Conservation (phyloP, 176 grass and related monocot genomes). For the Bolboschoenus planiculmis region DNA sequence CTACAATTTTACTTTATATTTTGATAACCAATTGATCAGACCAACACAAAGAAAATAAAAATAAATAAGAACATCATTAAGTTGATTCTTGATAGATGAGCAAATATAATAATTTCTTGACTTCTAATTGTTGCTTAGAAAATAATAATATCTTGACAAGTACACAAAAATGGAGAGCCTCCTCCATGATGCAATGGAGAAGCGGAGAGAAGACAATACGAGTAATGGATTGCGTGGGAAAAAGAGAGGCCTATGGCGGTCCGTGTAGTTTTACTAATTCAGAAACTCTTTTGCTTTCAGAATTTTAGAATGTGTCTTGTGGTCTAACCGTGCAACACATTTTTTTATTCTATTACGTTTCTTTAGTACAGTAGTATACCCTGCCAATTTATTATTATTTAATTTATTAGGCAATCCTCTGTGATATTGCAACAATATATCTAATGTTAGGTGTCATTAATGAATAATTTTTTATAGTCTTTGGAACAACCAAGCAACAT, state of each 20-base stretch:
- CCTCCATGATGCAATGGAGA: background rate
- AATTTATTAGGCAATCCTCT: background rate
- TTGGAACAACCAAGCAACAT: background rate
- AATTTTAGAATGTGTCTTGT: background rate
- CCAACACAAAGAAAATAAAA: too few relatives aligned
- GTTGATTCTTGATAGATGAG: background rate
- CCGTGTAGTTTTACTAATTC: background rate
- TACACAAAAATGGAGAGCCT: background rate
- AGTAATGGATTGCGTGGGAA: constrained; percentile 25
- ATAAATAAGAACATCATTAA: background rate
- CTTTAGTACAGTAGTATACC: background rate
- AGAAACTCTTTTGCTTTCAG: background rate
- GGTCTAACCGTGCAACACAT: background rate
- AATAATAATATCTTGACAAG: background rate
- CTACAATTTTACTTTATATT: background rate
- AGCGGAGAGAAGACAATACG: background rate
- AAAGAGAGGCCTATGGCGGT: constrained; percentile 3
- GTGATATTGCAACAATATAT: background rate
- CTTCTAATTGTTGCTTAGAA: background rate
- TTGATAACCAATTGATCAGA: too few relatives aligned
- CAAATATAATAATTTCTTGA: background rate
- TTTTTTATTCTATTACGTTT: background rate
- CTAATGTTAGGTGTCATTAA: background rate
- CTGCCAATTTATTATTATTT: background rate
- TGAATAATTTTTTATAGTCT: background rate